Percentiles rank a stretch among this genome's conserved stretches.
These are phyloP conservation scores for Linanthus parryae DNA, from an alignment of 148 eudicot species.

Conservation along the genomic window DNA sequence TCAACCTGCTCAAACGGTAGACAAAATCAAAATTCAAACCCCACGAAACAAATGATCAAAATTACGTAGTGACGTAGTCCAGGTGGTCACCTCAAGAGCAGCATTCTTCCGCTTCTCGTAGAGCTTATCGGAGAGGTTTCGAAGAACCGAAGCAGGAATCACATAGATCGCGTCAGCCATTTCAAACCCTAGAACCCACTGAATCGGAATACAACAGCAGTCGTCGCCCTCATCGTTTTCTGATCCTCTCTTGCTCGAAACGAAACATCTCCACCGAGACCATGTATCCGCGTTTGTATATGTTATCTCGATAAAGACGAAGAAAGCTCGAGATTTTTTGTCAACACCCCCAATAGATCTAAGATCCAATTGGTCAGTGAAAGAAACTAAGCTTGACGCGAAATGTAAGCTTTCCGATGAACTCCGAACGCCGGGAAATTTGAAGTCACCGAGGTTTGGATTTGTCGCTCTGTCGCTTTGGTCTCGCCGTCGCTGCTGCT, in stretches of 20 bases:
- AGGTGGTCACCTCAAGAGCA: slow-evolving; percentile 69
- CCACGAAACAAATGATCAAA: slow-evolving; percentile 1
- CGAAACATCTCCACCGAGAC: slow-evolving; percentile 14
- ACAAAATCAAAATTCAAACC: slow-evolving; percentile 8
- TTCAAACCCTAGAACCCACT: slow-evolving; percentile 7
- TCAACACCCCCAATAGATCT: too few relatives aligned
- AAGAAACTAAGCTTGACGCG: too few relatives aligned
- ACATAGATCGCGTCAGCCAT: slow-evolving; percentile 64
- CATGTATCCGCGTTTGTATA: background rate
- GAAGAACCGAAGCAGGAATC: slow-evolving; percentile 68
- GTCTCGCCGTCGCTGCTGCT: too few relatives aligned
- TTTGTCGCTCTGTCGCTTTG: too few relatives aligned
- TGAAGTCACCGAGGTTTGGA: too few relatives aligned
- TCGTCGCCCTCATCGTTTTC: slow-evolving; percentile 12
- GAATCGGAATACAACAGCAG: background rate
- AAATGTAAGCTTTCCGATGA: too few relatives aligned
- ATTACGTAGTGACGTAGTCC: slow-evolving; percentile 3
- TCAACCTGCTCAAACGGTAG: slow-evolving; percentile 49
- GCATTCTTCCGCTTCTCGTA: slow-evolving; percentile 98
- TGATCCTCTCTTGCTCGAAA: slow-evolving; percentile 24
- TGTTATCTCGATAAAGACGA: too few relatives aligned
- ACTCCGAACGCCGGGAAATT: too few relatives aligned
- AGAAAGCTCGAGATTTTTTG: too few relatives aligned
- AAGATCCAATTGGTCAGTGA: too few relatives aligned
- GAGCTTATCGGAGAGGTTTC: slow-evolving; percentile 87